Evolutionary conservation across 306 rosid species (phyloP), one percentile per base, ranked within the genome.

Genomic region (Lotus japonicus): DNA sequence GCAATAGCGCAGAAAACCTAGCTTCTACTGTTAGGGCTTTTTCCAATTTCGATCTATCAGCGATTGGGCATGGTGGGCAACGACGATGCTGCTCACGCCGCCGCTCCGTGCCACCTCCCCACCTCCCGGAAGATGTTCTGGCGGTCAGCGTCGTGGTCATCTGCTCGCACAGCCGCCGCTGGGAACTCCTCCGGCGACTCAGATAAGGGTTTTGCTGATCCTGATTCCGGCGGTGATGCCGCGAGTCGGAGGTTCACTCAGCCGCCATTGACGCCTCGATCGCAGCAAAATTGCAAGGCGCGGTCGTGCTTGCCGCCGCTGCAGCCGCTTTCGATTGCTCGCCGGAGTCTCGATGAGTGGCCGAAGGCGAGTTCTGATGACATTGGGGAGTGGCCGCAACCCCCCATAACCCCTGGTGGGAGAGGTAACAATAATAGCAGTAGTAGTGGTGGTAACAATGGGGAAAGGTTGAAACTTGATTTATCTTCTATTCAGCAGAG

Each of bases 321-420:
- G 58, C 97, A 90, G 79, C 97, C 97, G 7, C 71, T 95, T 12
- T 85, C 97, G n/a, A 87, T 95, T 65, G 96, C 99, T 72, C 88
- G 92, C 38, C 82, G 95, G 74, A 95, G 97, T 84, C 78, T 95
- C 58, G 97, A 95, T 6, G 99, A 95, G 84, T 95, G 99, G 99
- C 99, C 99, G 8, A 88, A 84, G 76, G 95, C 99, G 0, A 83
- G 99, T 18, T 91, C 96, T 0, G 99, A 95, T 1, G 99, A 95
- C 59, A 91, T 95, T 0, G 99, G 99, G 1, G 99, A 95, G 89
- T 95, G 99, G 99, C 88, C 88, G 0, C 96, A 85, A 36, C 95
- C 97, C 52, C 90, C 99, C 11, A 88, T 86, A 13, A 95, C 99
- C 5, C 99, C 99, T 0, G 79, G 97, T 68, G 89, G 86, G 2